Base-by-base conservation (phyloP, 352 stramenopile species). In the Blastocystis sp. region DNA sequence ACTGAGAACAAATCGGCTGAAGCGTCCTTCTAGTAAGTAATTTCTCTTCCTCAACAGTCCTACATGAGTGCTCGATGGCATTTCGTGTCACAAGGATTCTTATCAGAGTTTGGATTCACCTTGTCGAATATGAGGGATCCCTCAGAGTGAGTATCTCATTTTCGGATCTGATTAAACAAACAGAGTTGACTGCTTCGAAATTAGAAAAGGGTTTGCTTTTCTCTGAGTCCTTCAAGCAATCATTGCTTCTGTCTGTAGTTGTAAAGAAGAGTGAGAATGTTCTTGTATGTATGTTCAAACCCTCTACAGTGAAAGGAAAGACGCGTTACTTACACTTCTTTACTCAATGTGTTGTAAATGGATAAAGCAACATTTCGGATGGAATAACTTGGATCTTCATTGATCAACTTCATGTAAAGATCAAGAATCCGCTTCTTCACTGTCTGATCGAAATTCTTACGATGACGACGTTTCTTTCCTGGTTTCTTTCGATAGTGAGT, bases 231-330 rank as follows among this genome's bases (percentile, higher is more conserved):
- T 35, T 35, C 30, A 64, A 27, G 30, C 57, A 35, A 51, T 77
- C 27, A 56, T 37, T 37, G 27, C 51, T 64, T 81, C 13, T 81
- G 69, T 64, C 69, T 42, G 19, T 24, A 44, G 42, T 81, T 81
- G 40, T 81, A 81, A 59, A 81, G 69, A 15, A 81, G 40, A 59
- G 33, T 81, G 6, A 81, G 22, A 33, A 81, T 81, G 40, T 59
- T 81, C 27, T 81, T 58, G 40, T 51, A 59, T 17, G 40, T 40
- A 35, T 58, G 53, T 62, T 42, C 58, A 37, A 19, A n/a, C 5
- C 33, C 51, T 22, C 69, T 81, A 81, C 9, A 27, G 22, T 64
- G 40, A 37, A 35, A n/a, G 15, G 6, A 56, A 40, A 1, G 6
- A 60, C 9, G 11, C 17, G 33, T 17, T 24, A 57, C 69, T 37